phyloP scores from a whole-genome alignment of 805 yeast species.

The Kuraishia cidri region DNA sequence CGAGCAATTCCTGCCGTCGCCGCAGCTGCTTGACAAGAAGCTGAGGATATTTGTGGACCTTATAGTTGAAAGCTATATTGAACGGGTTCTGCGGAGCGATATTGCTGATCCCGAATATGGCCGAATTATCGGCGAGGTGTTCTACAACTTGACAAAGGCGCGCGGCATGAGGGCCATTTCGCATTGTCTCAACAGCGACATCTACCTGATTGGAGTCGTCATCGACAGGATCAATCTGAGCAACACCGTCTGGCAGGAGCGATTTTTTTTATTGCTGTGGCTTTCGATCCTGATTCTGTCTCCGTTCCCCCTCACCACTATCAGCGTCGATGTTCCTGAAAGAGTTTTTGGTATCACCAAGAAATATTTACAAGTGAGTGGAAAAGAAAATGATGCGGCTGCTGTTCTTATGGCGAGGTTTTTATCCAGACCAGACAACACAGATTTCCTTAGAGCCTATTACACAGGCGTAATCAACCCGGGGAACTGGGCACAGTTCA shows the following conservation, averaged over 20 bases:
- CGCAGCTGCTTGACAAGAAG: slow-evolving; percentile 36
- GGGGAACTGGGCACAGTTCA: not conserved
- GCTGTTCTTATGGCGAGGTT: slow-evolving; percentile 43
- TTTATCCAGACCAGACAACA: slow-evolving; percentile 37
- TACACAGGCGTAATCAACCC: slow-evolving; percentile 3
- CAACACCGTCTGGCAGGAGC: slow-evolving; percentile 31
- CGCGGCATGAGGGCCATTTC: slow-evolving; percentile 55
- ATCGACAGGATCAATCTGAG: slow-evolving; percentile 13
- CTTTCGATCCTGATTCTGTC: slow-evolving; percentile 57
- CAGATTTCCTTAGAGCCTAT: slow-evolving; percentile 16
- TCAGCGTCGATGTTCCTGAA: slow-evolving; percentile 21
- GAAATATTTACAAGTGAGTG: slow-evolving; percentile 29
- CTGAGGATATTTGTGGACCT: slow-evolving; percentile 23
- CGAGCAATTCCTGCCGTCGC: slow-evolving; percentile 44
- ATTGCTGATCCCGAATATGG: slow-evolving; percentile 4
- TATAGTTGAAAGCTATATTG: slow-evolving; percentile 19
- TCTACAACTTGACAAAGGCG: slow-evolving; percentile 57
- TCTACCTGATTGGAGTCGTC: slow-evolving; percentile 34
- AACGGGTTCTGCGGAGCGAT: slow-evolving; percentile 2
- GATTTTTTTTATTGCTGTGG: slow-evolving; percentile 58
- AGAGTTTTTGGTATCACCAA: slow-evolving; percentile 26
- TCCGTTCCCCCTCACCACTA: slow-evolving; percentile 54
- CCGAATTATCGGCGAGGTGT: slow-evolving; percentile 18
- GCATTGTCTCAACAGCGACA: slow-evolving; percentile 53
- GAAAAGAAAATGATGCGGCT: slow-evolving; percentile 50